Evolutionary conservation across 176 grass and related monocot species (phyloP).

Genomic region (Ensete glaucum): DNA sequence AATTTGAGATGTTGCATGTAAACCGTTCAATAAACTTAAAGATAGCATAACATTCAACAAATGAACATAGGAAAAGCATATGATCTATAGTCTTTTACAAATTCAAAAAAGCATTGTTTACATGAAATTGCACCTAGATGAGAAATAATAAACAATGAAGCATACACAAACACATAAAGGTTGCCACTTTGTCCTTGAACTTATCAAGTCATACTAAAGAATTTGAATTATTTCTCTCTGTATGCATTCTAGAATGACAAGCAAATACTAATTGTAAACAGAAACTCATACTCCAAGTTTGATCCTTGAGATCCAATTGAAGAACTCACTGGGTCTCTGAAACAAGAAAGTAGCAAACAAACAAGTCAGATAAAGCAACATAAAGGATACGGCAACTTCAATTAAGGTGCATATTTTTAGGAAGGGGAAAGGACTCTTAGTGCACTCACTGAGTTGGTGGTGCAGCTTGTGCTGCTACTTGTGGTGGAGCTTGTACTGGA

Average conservation of each 20-base stretch:
- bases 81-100: not conserved
- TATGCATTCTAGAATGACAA: not conserved
- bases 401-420: not conserved
- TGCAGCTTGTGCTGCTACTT: slow-evolving; percentile 18
- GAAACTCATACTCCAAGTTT: slow-evolving; percentile 33
- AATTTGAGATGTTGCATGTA: no score
- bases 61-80: not conserved
- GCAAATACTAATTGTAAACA: not conserved
- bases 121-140: not conserved
- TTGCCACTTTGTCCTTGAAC: not conserved
- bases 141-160: not conserved
- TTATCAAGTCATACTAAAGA: not conserved
- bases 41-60: not conserved
- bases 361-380: not conserved
- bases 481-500: slow-evolving; percentile 9
- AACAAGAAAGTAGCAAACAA: slow-evolving; percentile 4
- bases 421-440: not conserved
- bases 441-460: slow-evolving; percentile 46
- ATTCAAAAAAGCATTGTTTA: not conserved
- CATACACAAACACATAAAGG: not conserved
- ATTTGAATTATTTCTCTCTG: not conserved
- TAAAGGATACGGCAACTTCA: not conserved
- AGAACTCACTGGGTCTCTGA: slow-evolving; percentile 31
- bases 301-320: slow-evolving; percentile 38
- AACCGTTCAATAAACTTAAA: not conserved